phyloP scores from a whole-genome alignment of 129 eudicot genomes.

The Dittrichia graveolens region DNA sequence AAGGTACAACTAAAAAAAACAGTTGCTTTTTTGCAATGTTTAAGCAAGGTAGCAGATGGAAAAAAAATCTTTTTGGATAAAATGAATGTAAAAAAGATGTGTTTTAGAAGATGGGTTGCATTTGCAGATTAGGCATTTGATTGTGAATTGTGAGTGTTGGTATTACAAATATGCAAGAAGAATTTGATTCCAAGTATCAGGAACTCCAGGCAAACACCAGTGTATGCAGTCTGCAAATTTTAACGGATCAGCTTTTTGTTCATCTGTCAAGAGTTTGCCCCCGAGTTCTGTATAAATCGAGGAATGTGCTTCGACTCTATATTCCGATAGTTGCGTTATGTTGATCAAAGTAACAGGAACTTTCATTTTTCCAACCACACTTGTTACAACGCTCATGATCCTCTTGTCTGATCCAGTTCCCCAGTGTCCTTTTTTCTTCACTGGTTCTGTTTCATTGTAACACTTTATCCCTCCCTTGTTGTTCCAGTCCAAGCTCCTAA shows the following conservation, averaged over 20 bases:
- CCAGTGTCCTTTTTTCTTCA: slow-evolving; percentile 68
- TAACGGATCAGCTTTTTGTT: slow-evolving; percentile 75
- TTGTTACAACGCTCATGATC: slow-evolving; percentile 67
- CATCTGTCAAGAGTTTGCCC: slow-evolving; percentile 65
- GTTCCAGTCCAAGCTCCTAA: slow-evolving; percentile 80
- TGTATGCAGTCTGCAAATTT: slow-evolving; percentile 93
- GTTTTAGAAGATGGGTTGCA: too few relatives aligned
- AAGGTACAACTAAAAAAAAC: too few relatives aligned
- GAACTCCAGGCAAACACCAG: slow-evolving; percentile 98
- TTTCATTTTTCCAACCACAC: slow-evolving; percentile 66
- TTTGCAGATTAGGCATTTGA: not conserved
- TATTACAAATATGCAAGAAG: slow-evolving; percentile 58
- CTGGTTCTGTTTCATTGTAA: slow-evolving; percentile 85
- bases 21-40: too few relatives aligned
- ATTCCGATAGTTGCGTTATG: slow-evolving; percentile 85
- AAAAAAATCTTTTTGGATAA: too few relatives aligned
- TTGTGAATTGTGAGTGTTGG: not conserved
- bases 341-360: slow-evolving; percentile 71
- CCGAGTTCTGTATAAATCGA: slow-evolving; percentile 72
- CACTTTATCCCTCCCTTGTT: slow-evolving; percentile 68
- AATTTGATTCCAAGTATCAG: slow-evolving; percentile 94
- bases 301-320: slow-evolving; percentile 82
- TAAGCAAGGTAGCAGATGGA: too few relatives aligned
- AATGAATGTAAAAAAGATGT: too few relatives aligned
- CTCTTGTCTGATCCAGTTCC: slow-evolving; percentile 84